These are phyloP conservation scores for Chara braunii DNA, from an alignment of 139 green algal genomes.

Conservation along the genomic window DNA sequence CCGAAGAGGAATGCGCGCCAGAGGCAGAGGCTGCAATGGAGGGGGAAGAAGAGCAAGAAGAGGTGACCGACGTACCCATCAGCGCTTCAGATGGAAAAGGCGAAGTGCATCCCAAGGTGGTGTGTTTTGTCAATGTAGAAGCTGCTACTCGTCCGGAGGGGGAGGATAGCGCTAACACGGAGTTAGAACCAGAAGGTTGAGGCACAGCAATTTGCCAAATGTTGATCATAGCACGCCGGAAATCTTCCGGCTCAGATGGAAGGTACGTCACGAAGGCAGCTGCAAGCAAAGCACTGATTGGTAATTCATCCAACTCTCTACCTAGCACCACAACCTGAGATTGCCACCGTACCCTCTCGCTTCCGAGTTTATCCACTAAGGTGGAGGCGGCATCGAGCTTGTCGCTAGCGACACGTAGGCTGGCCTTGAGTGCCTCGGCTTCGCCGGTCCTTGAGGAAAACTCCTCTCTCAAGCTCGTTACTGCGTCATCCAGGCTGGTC, in stretches of 20 bases:
- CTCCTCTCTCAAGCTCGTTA: slow-evolving; percentile 57
- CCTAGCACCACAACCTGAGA: slow-evolving; percentile 48
- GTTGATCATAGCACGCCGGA: slow-evolving; percentile 12
- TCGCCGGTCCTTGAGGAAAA: slow-evolving; percentile 61
- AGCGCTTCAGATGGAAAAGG: neutral
- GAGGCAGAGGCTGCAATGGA: too few species aligned
- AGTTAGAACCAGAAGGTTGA: too few species aligned
- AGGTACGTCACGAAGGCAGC: slow-evolving; percentile 64
- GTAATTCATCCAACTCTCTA: slow-evolving; percentile 45
- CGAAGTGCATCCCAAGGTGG: neutral
- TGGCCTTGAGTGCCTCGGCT: slow-evolving; percentile 55
- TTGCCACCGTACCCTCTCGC: slow-evolving; percentile 65
- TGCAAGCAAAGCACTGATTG: slow-evolving; percentile 46
- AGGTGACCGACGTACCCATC: neutral
- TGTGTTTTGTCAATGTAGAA: neutral
- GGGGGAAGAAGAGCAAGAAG: neutral
- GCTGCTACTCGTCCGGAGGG: neutral
- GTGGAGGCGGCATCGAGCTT: slow-evolving; percentile 55
- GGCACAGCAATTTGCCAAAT: too few species aligned
- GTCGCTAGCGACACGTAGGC: slow-evolving; percentile 57
- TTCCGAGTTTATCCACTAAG: slow-evolving; percentile 63
- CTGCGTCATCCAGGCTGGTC: slow-evolving; percentile 49
- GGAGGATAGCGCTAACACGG: too few species aligned
- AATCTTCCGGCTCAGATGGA: slow-evolving; percentile 48
- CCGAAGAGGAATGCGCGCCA: too few species aligned